Conservation (phyloP, 345 rosid genomes). For the Lepidium africanum region DNA sequence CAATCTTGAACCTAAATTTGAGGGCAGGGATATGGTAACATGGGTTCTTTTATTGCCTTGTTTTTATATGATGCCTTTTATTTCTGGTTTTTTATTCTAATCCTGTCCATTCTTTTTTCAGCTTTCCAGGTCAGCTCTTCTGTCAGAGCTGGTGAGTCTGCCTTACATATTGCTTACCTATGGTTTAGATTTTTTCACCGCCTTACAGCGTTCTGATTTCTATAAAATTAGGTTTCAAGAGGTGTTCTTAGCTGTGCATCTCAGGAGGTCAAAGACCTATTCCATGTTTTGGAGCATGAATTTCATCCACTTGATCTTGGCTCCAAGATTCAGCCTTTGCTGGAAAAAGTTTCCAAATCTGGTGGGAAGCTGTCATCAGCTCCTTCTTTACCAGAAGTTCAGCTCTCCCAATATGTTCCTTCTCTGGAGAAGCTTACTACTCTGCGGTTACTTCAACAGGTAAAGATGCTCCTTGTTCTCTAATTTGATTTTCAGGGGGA, state of each 20-base stretch:
- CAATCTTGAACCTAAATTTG: slow-evolving; percentile 75
- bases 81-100: slow-evolving; percentile 11
- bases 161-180: slow-evolving; percentile 5
- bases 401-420: slow-evolving; percentile 71
- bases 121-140: slow-evolving; percentile 84
- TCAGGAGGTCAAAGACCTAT: slow-evolving; percentile 97
- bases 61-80: background rate
- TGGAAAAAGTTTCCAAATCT: slow-evolving; percentile 67
- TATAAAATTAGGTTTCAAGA: slow-evolving; percentile 52
- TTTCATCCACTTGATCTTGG: slow-evolving; percentile 84
- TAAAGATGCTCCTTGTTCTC: slow-evolving; percentile 9
- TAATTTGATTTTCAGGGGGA: background rate
- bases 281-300: slow-evolving; percentile 83
- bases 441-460: slow-evolving; percentile 91
- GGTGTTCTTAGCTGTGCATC: slow-evolving; percentile 91
- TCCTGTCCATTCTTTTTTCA: slow-evolving; percentile 26
- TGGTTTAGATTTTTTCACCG: background rate
- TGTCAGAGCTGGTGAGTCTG: slow-evolving; percentile 77
- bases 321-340: slow-evolving; percentile 63
- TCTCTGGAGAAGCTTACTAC: slow-evolving; percentile 85
- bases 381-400: slow-evolving; percentile 86
- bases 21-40: slow-evolving; percentile 83
- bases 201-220: background rate
- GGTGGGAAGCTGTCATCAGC: slow-evolving; percentile 93
- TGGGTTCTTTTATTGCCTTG: background rate